Evolutionary conservation across 345 rosid species (phyloP), one percentile per base, ranked within the genome.

Genomic region (Camelina hispida): DNA sequence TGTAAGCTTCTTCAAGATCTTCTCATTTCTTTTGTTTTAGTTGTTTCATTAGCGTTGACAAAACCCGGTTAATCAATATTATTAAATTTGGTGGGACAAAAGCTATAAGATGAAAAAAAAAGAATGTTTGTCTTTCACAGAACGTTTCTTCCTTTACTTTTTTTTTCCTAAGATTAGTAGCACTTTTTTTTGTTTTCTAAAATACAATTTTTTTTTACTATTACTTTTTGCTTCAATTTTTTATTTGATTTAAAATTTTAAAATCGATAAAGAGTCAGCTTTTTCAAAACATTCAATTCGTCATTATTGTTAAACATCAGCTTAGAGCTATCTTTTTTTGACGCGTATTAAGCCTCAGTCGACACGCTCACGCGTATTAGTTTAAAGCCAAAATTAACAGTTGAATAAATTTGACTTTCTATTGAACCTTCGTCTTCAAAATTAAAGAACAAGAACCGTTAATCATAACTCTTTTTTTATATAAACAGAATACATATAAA

Each of bases 1-100:
- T 92, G 99, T 94, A 73, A 83, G 97, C 18, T 57, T 28, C 22
- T 16, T 28, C n/a, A 2, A 43, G 17, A 2, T 6, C 32, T 12
- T 14, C 18, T 52, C 53, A n/a, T 22, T 40, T 61, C 5, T n/a
- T 8, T 40, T 11, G 20, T 40, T 25, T 71, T 42, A 64, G 35
- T 28, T 66, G 32, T 37, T 65, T 18, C 30, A 12, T 15, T 37
- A 47, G 14, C 60, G 71, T 77, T 78, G 66, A 78, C 72, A 20
- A 67, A 71, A 58, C 25, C 57, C 66, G 72, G 79, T 66, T 66
- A 13, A 37, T 3, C 2, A 72, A 3, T 28, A 72, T 9, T 14
- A 13, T 43, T 8, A 35, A 51, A 51, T 67, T 7, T 67, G 22
- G 35, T 67, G 30, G 71, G 34, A 74, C 72, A 23, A 67, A 67